Evolutionary conservation across 345 rosid species (phyloP), one percentile per base, ranked within the genome.

Genomic region (Brassica rapa): DNA sequence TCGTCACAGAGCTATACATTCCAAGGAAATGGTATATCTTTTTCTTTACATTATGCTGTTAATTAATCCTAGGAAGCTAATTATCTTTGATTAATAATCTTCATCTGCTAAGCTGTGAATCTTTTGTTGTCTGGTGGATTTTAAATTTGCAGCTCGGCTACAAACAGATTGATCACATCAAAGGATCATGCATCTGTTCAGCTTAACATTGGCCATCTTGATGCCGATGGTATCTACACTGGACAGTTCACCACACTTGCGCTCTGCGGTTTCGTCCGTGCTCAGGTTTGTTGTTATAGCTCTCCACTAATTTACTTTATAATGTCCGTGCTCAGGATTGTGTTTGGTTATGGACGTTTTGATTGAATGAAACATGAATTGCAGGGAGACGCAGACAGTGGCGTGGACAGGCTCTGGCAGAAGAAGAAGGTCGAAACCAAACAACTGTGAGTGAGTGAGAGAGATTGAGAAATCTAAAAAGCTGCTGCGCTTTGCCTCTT

Each of bases 1-100:
- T 87, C 4, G 81, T 83, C 78, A 92, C 91, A 81, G 98, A 94
- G 77, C 93, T 94, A 7, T 92, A 89, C 89, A 91, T 89, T 83
- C 98, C 98, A 15, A 88, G 98, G 74, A 94, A 94, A 75, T 92
- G 98, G 98, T 94, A 83, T 25, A 2, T 46, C 4, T 19, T 19
- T 19, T 46, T 3, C 5, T 41, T 10, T 11, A 11, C 53, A 43
- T 43, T 43, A 43, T 8, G 41, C 3, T 37, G 43, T 12, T 46
- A 1, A 49, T 49, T 14, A 49, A 49, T 49, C 16, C 5, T n/a
- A 49, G 16, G 56, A 14, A 14, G 56, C 56, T 49, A 5, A 43
- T 43, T 43, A 3, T 3, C 14, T 43, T 43, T 41, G 14, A 43
- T 12, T 49, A 12, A 12, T n/a, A 5, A 49, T 4, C 6, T 46